phyloP scores from a whole-genome alignment of 441 rosid species.

The Brassica balearica region DNA sequence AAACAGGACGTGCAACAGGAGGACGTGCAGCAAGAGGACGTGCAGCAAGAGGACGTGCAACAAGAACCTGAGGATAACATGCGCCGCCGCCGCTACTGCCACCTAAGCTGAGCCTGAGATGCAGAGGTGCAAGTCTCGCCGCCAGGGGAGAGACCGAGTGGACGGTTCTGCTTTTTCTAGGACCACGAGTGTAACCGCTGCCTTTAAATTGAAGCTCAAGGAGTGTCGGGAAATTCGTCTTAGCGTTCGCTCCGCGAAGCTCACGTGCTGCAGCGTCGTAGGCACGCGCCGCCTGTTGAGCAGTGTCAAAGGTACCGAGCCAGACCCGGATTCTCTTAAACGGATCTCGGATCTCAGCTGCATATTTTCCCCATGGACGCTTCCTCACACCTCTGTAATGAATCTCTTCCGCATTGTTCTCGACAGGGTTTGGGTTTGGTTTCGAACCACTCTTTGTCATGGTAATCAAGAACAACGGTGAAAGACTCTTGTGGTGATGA shows the following conservation, averaged over 20 bases:
- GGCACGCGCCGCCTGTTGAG: constrained; percentile 67
- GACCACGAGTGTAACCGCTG: constrained; percentile 39
- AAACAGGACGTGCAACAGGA: constrained; percentile 30
- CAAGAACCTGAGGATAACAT: constrained; percentile 34
- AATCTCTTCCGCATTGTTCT: constrained; percentile 41
- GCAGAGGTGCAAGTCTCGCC: constrained; percentile 36
- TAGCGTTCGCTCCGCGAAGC: constrained; percentile 63
- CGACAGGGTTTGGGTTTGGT: constrained; percentile 20
- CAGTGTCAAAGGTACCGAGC: constrained; percentile 70
- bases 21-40: neutral
- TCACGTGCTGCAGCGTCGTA: constrained; percentile 66
- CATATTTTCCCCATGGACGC: constrained; percentile 72
- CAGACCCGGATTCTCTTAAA: constrained; percentile 62
- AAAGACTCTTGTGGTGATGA: constrained; percentile 29
- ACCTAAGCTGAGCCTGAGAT: constrained; percentile 54
- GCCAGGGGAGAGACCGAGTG: constrained; percentile 45
- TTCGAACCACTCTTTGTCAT: constrained; percentile 49
- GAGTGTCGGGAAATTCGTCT: constrained; percentile 54
- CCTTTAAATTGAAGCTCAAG: constrained; percentile 12
- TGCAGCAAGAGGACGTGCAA: constrained; percentile 30
- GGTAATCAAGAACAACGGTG: neutral
- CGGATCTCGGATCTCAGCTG: constrained; percentile 76
- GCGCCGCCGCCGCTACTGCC: constrained; percentile 37
- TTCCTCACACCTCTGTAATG: constrained; percentile 67
- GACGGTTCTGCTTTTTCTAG: constrained; percentile 55